A percentile compares a stretch with the other conserved stretches of the same genome.
phyloP scores from a whole-genome alignment of 805 yeast genomes.

The Metschnikowia koreensis region DNA sequence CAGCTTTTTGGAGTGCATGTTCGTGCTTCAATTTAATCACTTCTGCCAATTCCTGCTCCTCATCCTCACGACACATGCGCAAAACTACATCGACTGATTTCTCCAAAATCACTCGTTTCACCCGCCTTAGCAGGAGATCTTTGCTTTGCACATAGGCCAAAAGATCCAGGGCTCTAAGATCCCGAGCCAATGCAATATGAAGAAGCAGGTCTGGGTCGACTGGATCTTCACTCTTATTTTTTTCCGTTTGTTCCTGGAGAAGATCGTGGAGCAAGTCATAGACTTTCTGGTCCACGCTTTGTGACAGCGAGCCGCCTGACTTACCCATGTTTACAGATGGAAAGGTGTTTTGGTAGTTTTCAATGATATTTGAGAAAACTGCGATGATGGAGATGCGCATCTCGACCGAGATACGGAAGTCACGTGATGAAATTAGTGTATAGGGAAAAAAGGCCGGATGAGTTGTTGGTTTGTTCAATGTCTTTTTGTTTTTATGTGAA shows the following conservation, averaged over 20 bases:
- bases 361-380: background rate
- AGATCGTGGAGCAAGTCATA: constrained; percentile 53
- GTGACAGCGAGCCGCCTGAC: constrained; percentile 8
- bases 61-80: constrained; percentile 55
- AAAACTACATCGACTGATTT: constrained; percentile 63
- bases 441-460: background rate
- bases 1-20: constrained; percentile 19
- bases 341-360: background rate
- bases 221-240: constrained; percentile 31
- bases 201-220: constrained; percentile 36
- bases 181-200: constrained; percentile 59
- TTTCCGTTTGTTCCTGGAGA: constrained; percentile 57
- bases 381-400: background rate
- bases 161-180: constrained; percentile 51
- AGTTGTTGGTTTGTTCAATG: too few species aligned
- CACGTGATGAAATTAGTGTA: constrained; percentile 1
- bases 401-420: background rate
- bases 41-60: constrained; percentile 52
- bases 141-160: constrained; percentile 58
- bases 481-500: too few species aligned
- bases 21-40: constrained; percentile 19
- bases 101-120: constrained; percentile 62
- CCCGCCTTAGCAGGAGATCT: constrained; percentile 66
- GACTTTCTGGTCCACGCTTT: constrained; percentile 52
- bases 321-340: constrained; percentile 11